These are phyloP conservation scores for Multifurca ochricompacta DNA, from an alignment of 768 basidiomycete species.

Conservation along the genomic window DNA sequence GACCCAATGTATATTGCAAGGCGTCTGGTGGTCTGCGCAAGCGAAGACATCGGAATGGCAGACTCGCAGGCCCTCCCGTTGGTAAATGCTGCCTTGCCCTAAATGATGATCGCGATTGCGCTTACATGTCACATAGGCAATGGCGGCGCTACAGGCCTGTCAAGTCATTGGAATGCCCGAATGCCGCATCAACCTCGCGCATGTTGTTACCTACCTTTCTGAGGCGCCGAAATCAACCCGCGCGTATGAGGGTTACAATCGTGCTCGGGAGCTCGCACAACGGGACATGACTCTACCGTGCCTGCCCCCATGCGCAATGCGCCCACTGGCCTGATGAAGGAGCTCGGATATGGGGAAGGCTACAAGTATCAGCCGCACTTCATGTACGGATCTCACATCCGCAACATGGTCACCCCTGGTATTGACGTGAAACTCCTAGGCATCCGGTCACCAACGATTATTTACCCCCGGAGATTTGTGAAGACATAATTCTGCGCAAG, in stretches of 20 bases:
- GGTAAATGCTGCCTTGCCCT: constrained; percentile 33
- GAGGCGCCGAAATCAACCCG: constrained; percentile 80
- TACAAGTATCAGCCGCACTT: constrained; percentile 48
- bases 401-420: neutral
- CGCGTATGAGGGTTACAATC: constrained; percentile 66
- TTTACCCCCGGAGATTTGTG: constrained; percentile 37
- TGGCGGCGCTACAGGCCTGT: constrained; percentile 57
- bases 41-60: constrained; percentile 80
- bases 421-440: constrained; percentile 21
- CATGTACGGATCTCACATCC: constrained; percentile 24
- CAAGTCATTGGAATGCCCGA: constrained; percentile 74
- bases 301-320: constrained; percentile 74
- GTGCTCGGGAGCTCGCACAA: constrained; percentile 55
- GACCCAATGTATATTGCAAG: constrained; percentile 75
- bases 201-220: constrained; percentile 67
- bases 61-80: constrained; percentile 68
- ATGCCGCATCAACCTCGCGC: constrained; percentile 74
- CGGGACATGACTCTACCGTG: constrained; percentile 46
- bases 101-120: neutral
- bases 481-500: constrained; percentile 31
- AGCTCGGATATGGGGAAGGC: constrained; percentile 43
- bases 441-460: constrained; percentile 50
- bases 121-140: constrained; percentile 36
- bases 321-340: constrained; percentile 56
- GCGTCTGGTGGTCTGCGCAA: constrained; percentile 71